Percentiles rank a stretch among this genome's conserved stretches.
Evolutionary conservation across 2,329 filamentous ascomycete species (phyloP).

Genomic region (Microdochium bolleyi): DNA sequence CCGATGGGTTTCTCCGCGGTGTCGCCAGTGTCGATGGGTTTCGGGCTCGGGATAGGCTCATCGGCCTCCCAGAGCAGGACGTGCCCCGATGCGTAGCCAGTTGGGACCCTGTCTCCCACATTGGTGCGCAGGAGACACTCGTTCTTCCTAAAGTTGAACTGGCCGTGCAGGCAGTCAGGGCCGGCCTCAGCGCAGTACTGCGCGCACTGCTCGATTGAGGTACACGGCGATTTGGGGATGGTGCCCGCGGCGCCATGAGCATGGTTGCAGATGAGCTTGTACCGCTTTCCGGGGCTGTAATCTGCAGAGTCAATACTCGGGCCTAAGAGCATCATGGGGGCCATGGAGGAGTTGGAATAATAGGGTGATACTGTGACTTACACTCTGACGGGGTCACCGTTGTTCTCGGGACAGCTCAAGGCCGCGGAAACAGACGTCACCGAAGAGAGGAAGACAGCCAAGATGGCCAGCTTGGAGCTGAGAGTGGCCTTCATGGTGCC

Average conservation of each 20-base stretch:
- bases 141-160: not conserved
- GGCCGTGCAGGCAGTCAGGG: not conserved
- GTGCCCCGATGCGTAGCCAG: not conserved
- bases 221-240: not conserved
- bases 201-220: not conserved
- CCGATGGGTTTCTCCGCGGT: not conserved
- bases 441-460: no score
- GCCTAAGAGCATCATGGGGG: no score
- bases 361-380: no score
- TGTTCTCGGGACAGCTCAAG: no score
- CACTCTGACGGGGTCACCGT: no score
- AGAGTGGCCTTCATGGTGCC: no score
- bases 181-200: not conserved
- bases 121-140: not conserved
- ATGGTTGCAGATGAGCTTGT: not conserved
- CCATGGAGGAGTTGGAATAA: no score
- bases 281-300: not conserved
- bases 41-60: no score
- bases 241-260: not conserved
- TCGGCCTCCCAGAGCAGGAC: not conserved
- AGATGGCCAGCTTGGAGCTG: no score
- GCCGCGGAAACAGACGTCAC: no score
- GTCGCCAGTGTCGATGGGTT: not conserved
- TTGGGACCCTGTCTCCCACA: not conserved
- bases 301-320: no score